Conservation (phyloP, 345 rosid genomes). For the Populus davidiana region DNA sequence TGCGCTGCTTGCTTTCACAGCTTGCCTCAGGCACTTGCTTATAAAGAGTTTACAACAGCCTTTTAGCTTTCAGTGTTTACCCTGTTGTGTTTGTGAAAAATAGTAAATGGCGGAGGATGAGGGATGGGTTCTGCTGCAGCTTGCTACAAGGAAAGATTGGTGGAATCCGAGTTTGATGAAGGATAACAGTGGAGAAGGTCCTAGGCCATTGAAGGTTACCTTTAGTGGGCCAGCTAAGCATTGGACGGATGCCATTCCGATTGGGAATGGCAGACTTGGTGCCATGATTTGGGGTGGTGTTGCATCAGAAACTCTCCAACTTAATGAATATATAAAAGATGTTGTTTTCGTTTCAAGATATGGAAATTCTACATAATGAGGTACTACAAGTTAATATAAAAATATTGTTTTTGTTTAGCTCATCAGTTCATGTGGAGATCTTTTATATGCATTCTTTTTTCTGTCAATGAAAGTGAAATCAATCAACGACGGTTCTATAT, state of each 20-base stretch:
- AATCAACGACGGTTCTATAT: background rate
- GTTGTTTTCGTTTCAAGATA: background rate
- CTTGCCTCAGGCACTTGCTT: background rate
- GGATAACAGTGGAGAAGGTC: slow-evolving; percentile 18
- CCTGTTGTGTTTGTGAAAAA: background rate
- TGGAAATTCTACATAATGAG: background rate
- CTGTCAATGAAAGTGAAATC: background rate
- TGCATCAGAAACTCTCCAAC: slow-evolving; percentile 64
- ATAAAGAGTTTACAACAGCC: no score
- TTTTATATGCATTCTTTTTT: no score
- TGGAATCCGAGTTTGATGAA: slow-evolving; percentile 37
- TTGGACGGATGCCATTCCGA: slow-evolving; percentile 82
- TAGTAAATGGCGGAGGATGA: slow-evolving; percentile 25
- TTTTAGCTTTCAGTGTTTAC: background rate
- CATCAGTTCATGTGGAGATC: background rate
- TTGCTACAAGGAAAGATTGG: slow-evolving; percentile 31
- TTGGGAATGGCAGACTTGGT: slow-evolving; percentile 88
- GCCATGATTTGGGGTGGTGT: slow-evolving; percentile 95
- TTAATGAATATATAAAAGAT: slow-evolving; percentile 8
- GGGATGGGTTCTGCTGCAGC: slow-evolving; percentile 45
- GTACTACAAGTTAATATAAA: background rate
- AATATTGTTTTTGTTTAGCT: background rate
- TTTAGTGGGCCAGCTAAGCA: slow-evolving; percentile 60
- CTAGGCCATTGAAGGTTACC: slow-evolving; percentile 53
- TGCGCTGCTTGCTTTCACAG: background rate